Evolutionary conservation across 176 grass and related monocot species (phyloP), one percentile per base, ranked within the genome.

Genomic region (Typha latifolia): DNA sequence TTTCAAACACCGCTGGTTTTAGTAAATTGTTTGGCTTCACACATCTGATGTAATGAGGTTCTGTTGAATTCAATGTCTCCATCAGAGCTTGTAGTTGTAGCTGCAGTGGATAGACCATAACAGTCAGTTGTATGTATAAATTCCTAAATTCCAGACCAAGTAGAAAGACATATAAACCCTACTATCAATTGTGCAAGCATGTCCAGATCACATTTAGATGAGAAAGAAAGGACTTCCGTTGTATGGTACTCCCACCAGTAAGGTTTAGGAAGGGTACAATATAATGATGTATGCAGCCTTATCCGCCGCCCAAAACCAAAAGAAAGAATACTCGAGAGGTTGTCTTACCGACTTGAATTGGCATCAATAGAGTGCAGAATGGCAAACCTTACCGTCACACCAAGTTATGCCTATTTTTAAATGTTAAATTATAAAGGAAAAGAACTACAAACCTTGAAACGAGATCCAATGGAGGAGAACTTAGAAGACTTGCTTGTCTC

Each of bases 21-120:
- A 99, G 74, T 47, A 99, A 72, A 93, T 99, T 99, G 62, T 99
- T 99, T 68, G 95, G 95, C 81, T 99, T 99, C 71, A 99, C 89
- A 7, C 95, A 99, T 93, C 95, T 89, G 56, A 99, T 87, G 51
- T 99, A 99, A 81, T 99, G 89, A 64, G 95, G 95, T 62, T 99
- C 95, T 56, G 95, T 99, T 63, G 95, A 99, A 71, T 93, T 99
- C 22, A 99, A 78, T 69, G 95, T 99, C 4, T 99, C 95, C 95
- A 93, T 93, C 69, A 99, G 84, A 64, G 89, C 81, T 87, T 84
- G 81, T 72, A 99, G 84, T 99, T 99, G 94, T 84, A 75, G 86
- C 94, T 99, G 78, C 67, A 73, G 77, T 16, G 73, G 70, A 66
- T 61, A 79, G 69, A 84, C 4, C 19, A 81, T 37, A 78, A 18